Percentiles rank a stretch among this genome's conserved stretches.
Evolutionary conservation across 441 rosid genomes (phyloP).

Genomic region (Erysimum pusillum): DNA sequence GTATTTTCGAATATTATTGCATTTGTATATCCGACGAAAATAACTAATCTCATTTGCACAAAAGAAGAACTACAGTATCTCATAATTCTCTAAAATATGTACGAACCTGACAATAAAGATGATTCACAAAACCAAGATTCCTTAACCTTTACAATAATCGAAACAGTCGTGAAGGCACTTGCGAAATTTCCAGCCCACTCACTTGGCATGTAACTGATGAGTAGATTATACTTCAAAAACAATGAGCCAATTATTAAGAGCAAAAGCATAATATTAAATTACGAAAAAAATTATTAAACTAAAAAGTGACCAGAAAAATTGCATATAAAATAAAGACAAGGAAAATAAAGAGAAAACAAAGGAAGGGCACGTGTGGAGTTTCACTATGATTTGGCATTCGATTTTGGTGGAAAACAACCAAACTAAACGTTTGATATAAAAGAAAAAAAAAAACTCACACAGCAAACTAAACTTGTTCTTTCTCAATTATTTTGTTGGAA

Average conservation of each 20-base stretch:
- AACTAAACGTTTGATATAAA: not conserved
- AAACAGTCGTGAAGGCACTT: conserved; percentile 42
- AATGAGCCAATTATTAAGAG: conserved; percentile 34
- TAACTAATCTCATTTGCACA: not conserved
- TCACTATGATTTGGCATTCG: conserved; percentile 25
- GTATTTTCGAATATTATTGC: not conserved
- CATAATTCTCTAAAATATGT: not conserved
- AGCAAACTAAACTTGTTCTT: conserved; percentile 11
- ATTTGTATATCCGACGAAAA: not conserved
- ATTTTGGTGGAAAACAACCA: conserved; percentile 30
- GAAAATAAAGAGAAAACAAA: not conserved
- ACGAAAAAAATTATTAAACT: not conserved
- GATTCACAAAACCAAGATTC: conserved; percentile 42
- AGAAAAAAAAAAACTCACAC: too few species aligned
- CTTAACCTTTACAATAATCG: conserved; percentile 45
- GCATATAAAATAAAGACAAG: not conserved
- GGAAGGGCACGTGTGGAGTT: conserved; percentile 43
- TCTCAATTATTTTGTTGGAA: conserved; percentile 24
- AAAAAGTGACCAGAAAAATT: not conserved
- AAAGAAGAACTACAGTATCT: not conserved
- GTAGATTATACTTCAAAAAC: conserved; percentile 7
- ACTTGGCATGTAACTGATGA: conserved; percentile 13
- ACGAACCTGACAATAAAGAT: conserved; percentile 39
- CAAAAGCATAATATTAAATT: conserved; percentile 19
- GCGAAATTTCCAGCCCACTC: conserved; percentile 38